Percentiles rank a stretch among this genome's conserved stretches.
Conservation (phyloP, 2,329 filamentous ascomycete genomes). For the Fusarium ramigenum region DNA sequence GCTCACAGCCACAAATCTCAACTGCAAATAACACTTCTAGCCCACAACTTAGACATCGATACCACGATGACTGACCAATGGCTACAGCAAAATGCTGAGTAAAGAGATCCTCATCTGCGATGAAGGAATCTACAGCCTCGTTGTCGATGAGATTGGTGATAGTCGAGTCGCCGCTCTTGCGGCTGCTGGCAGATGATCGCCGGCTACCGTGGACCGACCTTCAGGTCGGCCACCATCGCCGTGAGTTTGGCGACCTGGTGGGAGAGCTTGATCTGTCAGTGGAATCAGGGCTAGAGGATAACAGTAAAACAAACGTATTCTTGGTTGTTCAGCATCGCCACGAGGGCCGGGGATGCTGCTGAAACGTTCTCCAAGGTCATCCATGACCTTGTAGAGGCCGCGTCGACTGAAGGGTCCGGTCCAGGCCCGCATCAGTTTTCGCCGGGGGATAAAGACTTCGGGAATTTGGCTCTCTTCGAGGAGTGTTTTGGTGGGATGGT, state of each 20-base stretch:
- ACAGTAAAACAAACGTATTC: neutral
- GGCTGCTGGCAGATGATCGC: neutral
- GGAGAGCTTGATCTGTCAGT: neutral
- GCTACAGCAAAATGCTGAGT: no score
- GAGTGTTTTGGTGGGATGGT: no score
- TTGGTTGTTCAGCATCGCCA: rapidly evolving
- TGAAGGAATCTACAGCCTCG: neutral
- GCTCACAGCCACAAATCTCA: no score
- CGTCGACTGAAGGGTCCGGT: neutral
- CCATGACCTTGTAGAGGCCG: neutral
- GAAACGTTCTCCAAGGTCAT: neutral
- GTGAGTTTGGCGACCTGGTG: neutral
- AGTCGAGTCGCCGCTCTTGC: neutral
- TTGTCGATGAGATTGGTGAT: neutral
- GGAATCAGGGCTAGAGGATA: neutral
- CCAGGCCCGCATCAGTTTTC: no score
- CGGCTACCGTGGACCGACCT: neutral
- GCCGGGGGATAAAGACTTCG: no score
- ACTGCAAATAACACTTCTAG: no score
- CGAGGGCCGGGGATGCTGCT: rapidly evolving
- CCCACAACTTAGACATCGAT: no score
- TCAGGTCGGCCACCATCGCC: rapidly evolving
- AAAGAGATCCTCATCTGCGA: rapidly evolving
- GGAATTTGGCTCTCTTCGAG: no score
- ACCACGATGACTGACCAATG: no score